phyloP scores from a whole-genome alignment of 2,329 filamentous ascomycete species.

The Pyrenophora seminiperda region DNA sequence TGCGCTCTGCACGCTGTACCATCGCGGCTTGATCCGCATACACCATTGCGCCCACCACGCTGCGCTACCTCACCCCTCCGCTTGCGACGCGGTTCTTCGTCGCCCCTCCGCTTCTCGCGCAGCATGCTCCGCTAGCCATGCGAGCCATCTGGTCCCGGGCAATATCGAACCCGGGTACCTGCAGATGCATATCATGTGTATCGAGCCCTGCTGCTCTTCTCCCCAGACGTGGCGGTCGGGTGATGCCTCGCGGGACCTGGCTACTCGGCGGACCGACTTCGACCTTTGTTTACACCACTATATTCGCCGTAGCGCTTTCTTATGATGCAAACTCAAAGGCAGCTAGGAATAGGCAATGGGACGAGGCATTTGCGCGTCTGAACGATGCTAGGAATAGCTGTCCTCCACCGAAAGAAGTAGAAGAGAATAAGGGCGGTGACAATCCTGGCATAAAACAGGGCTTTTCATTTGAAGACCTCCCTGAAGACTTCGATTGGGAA shows the following conservation, averaged over 20 bases:
- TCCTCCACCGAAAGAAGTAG: not conserved
- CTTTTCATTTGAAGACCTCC: constrained; percentile 20
- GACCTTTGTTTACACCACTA: constrained; percentile 70
- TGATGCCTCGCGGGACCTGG: constrained; percentile 58
- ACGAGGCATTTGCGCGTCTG: constrained; percentile 59
- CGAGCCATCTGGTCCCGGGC: constrained; percentile 71
- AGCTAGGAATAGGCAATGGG: constrained; percentile 63
- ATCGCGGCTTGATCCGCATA: too few relatives aligned
- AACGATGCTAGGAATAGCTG: constrained; percentile 7
- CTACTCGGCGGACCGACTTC: constrained; percentile 60
- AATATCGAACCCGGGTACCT: constrained; percentile 64
- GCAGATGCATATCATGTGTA: constrained; percentile 67
- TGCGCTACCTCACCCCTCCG: constrained; percentile 23
- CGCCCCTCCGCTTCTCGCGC: constrained; percentile 24
- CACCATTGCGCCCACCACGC: constrained; percentile 11
- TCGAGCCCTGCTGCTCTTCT: constrained; percentile 56
- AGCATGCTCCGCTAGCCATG: constrained; percentile 60
- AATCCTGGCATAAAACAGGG: not conserved
- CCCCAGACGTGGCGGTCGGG: constrained; percentile 58
- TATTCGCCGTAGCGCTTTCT: constrained; percentile 68
- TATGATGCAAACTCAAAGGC: constrained; percentile 65
- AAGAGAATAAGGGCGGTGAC: not conserved
- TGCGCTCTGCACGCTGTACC: not conserved
- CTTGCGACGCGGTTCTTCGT: constrained; percentile 23
- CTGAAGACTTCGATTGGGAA: constrained; percentile 31